phyloP scores from a whole-genome alignment of 2,329 filamentous ascomycete species.

The Aureobasidium sp. region DNA sequence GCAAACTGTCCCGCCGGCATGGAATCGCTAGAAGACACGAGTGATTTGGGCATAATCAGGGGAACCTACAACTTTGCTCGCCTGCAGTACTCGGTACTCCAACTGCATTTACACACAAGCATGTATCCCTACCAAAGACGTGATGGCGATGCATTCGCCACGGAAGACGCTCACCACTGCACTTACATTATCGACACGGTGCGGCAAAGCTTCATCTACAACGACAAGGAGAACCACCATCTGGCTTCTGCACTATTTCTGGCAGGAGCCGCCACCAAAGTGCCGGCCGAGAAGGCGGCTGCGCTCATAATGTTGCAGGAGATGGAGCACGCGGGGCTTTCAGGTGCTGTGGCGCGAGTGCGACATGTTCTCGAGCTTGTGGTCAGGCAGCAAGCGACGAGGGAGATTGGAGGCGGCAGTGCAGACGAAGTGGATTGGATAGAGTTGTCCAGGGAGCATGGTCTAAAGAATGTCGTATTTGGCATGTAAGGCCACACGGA shows the following conservation, averaged over 20 bases:
- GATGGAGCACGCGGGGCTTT: constrained; percentile 43
- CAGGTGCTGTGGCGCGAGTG: constrained; percentile 41
- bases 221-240: constrained; percentile 32
- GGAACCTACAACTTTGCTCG: background rate
- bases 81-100: constrained; percentile 21
- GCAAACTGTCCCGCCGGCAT: background rate
- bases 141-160: background rate
- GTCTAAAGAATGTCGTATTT: constrained; percentile 45
- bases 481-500: constrained; percentile 32
- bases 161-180: constrained; percentile 23
- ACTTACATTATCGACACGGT: constrained; percentile 40
- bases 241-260: constrained; percentile 49
- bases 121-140: constrained; percentile 45
- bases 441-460: constrained; percentile 39
- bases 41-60: background rate
- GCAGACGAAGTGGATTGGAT: constrained; percentile 45
- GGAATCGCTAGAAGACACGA: background rate
- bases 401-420: constrained; percentile 33
- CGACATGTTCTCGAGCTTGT: constrained; percentile 41
- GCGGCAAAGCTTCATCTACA: constrained; percentile 18
- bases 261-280: constrained; percentile 41
- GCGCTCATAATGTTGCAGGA: constrained; percentile 44
- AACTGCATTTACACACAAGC: constrained; percentile 47
- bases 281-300: constrained; percentile 37
- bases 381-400: constrained; percentile 41